Evolutionary conservation across 495 filamentous ascomycete genomes (phyloP).

Genomic region (Aspergillus sclerotiicarbonarius): DNA sequence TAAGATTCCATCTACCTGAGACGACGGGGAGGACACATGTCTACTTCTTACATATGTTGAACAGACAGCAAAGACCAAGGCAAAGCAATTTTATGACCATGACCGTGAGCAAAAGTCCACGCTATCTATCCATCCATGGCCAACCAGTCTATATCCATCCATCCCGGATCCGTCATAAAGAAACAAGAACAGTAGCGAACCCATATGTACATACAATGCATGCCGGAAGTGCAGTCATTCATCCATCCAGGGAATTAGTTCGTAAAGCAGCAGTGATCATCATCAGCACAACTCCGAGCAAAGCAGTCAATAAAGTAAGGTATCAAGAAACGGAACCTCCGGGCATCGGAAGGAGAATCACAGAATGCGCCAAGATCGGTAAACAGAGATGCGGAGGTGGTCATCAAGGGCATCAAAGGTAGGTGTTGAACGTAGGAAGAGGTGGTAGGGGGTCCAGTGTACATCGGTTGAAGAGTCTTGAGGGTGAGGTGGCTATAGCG

Average conservation of each 20-base stretch:
- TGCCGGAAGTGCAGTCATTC: constrained; percentile 10
- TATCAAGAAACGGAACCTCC: constrained; percentile 16
- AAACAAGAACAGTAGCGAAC: constrained; percentile 21
- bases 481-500: constrained; percentile 11
- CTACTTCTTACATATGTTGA: not conserved
- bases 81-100: not conserved
- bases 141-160: constrained; percentile 18
- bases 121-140: constrained; percentile 20
- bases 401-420: constrained; percentile 18
- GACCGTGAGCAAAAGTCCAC: constrained; percentile 2
- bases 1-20: no score
- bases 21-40: no score
- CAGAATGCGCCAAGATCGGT: constrained; percentile 14
- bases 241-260: constrained; percentile 13
- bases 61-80: not conserved
- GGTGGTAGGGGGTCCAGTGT: not conserved
- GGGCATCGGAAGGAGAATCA: constrained; percentile 3
- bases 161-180: constrained; percentile 16
- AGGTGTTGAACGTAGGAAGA: not conserved
- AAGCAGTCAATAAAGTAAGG: constrained; percentile 13
- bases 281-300: constrained; percentile 12
- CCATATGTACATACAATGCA: constrained; percentile 12
- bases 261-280: constrained; percentile 17
- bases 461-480: not conserved
- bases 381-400: constrained; percentile 3